phyloP scores from a whole-genome alignment of 1,284 basidiomycete genomes.

The Phylloboletellus chloephorus region DNA sequence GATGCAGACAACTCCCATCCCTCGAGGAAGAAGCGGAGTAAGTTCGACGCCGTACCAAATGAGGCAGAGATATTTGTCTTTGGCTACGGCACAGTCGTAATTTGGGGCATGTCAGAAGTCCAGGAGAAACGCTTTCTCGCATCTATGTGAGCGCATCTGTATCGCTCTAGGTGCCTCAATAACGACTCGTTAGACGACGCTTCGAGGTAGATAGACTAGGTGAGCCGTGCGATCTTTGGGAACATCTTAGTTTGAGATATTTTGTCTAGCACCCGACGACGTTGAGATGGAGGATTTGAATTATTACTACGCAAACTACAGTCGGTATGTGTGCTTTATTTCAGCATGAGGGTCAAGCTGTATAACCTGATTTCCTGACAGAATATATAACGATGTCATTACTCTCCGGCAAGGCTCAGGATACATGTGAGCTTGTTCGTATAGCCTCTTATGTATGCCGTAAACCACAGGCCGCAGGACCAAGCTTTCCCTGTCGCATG shows the following conservation, averaged over 20 bases:
- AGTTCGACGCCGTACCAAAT: constrained; percentile 59
- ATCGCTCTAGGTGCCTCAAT: constrained; percentile 10
- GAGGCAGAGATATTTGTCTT: constrained; percentile 92
- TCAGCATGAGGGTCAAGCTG: constrained; percentile 9
- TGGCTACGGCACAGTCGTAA: constrained; percentile 89
- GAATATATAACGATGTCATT: constrained; percentile 98
- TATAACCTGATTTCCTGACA: constrained; percentile 28
- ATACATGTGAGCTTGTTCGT: constrained; percentile 70
- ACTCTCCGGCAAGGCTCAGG: constrained; percentile 91
- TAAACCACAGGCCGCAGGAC: constrained; percentile 55
- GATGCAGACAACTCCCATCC: constrained; percentile 34
- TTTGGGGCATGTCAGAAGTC: constrained; percentile 94
- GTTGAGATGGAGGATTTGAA: constrained; percentile 96
- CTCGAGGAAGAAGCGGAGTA: constrained; percentile 48
- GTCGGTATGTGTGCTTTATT: constrained; percentile 55
- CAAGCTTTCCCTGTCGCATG: constrained; percentile 91
- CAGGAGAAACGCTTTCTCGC: constrained; percentile 88
- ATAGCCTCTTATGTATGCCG: constrained; percentile 16
- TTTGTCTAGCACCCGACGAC: constrained; percentile 61
- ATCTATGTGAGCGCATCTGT: constrained; percentile 62
- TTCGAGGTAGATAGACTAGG: constrained; percentile 89
- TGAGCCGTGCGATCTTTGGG: constrained; percentile 31
- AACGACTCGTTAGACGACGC: constrained; percentile 57
- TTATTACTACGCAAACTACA: constrained; percentile 96
- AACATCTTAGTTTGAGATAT: constrained; percentile 6